phyloP scores from a whole-genome alignment of 176 grass and related monocot genomes.

The Hsuehochloa calcarea region DNA sequence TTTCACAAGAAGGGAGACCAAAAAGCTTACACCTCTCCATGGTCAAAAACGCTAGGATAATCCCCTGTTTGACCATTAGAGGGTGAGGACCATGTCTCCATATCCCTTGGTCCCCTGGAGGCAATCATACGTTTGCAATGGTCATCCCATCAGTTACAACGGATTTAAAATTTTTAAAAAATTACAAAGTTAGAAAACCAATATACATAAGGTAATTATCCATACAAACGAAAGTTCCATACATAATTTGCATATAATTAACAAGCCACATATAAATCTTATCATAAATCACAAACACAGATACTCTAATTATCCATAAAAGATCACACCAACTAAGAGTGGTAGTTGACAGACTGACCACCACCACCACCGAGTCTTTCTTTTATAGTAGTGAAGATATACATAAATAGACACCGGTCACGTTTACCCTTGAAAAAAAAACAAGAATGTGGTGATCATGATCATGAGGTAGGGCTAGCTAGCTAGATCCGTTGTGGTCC shows the following conservation, averaged over 20 bases:
- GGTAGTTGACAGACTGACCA: too few relatives aligned
- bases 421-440: not conserved
- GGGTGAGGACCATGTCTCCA: slow-evolving; percentile 53
- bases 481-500: slow-evolving; percentile 31
- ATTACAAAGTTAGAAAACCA: too few relatives aligned
- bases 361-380: too few relatives aligned
- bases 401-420: not conserved
- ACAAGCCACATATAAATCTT: too few relatives aligned
- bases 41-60: slow-evolving; percentile 8
- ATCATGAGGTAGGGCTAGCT: not conserved
- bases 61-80: slow-evolving; percentile 33
- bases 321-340: too few relatives aligned
- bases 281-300: too few relatives aligned
- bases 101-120: not conserved
- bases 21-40: slow-evolving; percentile 4
- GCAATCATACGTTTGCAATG: not conserved
- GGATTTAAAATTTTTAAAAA: too few relatives aligned
- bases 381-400: too few relatives aligned
- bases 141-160: not conserved
- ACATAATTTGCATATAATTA: too few relatives aligned
- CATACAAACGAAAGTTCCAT: too few relatives aligned
- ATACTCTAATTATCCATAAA: too few relatives aligned
- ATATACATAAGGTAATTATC: too few relatives aligned
- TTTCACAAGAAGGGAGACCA: not conserved
- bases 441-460: not conserved